Percentiles rank a stretch among this genome's conserved stretches.
These are phyloP conservation scores for Taxawa tesnikishii DNA, from an alignment of 2,329 filamentous ascomycete species.

Conservation along the genomic window DNA sequence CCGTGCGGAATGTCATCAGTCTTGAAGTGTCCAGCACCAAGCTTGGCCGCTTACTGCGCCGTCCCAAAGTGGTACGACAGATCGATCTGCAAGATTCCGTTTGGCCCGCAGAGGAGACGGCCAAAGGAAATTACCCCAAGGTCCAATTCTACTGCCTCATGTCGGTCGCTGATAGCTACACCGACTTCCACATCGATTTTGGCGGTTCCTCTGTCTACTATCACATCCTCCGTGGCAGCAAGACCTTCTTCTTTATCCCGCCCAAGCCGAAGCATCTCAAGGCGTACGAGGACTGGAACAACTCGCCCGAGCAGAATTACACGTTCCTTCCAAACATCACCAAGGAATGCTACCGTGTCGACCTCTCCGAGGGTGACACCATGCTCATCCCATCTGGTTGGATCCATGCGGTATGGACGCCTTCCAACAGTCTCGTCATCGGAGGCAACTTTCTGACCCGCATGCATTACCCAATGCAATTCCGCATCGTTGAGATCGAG, in stretches of 20 bases:
- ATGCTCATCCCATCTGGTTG: slow-evolving; percentile 61
- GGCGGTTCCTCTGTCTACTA: slow-evolving; percentile 60
- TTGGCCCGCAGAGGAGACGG: slow-evolving; percentile 40
- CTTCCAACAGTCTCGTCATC: slow-evolving; percentile 56
- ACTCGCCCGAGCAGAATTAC: slow-evolving; percentile 52
- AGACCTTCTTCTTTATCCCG: slow-evolving; percentile 61
- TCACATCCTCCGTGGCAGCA: slow-evolving; percentile 55
- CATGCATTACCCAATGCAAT: slow-evolving; percentile 54
- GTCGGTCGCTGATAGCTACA: slow-evolving; percentile 60
- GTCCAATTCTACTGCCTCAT: slow-evolving; percentile 60
- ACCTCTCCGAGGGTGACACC: slow-evolving; percentile 54
- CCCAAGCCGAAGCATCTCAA: slow-evolving; percentile 56
- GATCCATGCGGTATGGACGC: slow-evolving; percentile 63
- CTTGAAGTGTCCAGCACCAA: slow-evolving; percentile 54
- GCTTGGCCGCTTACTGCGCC: slow-evolving; percentile 48
- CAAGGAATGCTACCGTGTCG: slow-evolving; percentile 55
- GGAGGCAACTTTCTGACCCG: slow-evolving; percentile 59
- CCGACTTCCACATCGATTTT: slow-evolving; percentile 62
- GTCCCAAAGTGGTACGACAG: slow-evolving; percentile 53
- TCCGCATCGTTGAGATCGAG: slow-evolving; percentile 53
- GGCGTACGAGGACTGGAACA: slow-evolving; percentile 61
- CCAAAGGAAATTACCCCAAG: slow-evolving; percentile 45
- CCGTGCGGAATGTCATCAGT: slow-evolving; percentile 57
- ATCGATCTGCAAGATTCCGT: slow-evolving; percentile 45
- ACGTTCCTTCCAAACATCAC: slow-evolving; percentile 53